Percentiles rank a stretch among this genome's conserved stretches.
These are phyloP conservation scores for Elsinoe ampelina DNA, from an alignment of 2,329 filamentous ascomycete species.

Conservation along the genomic window DNA sequence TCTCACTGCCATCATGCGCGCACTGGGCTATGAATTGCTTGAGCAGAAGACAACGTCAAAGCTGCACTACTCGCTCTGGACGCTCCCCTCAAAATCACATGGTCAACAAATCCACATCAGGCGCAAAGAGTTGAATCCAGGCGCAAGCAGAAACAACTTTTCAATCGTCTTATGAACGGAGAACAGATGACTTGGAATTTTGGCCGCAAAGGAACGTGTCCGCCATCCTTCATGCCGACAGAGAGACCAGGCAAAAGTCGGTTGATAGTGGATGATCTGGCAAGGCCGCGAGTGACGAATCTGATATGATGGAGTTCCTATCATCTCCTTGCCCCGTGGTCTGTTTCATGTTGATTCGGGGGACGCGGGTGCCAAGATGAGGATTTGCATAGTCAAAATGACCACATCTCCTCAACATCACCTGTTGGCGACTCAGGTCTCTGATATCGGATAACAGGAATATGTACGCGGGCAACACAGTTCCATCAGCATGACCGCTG, in stretches of 20 bases:
- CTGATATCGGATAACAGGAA: neutral
- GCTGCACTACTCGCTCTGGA: slow-evolving; percentile 85
- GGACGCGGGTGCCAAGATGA: neutral
- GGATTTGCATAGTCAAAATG: neutral
- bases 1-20: slow-evolving; percentile 63
- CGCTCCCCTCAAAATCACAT: slow-evolving; percentile 30
- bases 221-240: neutral
- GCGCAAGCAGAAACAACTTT: slow-evolving; percentile 79
- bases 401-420: neutral
- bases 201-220: neutral
- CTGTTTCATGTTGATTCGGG: slow-evolving; percentile 7
- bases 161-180: slow-evolving; percentile 42
- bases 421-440: neutral
- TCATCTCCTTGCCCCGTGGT: neutral
- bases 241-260: neutral
- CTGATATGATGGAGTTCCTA: neutral
- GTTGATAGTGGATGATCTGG: neutral
- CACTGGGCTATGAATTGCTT: slow-evolving; percentile 60
- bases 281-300: neutral
- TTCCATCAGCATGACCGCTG: neutral
- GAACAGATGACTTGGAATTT: neutral
- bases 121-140: slow-evolving; percentile 71
- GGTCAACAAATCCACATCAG: slow-evolving; percentile 38
- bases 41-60: slow-evolving; percentile 69
- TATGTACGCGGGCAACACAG: neutral